A percentile compares a stretch with the other conserved stretches of the same genome.
Evolutionary conservation across 177 flowering plant species (phyloP).

Genomic region (Tripterygium wilfordii): DNA sequence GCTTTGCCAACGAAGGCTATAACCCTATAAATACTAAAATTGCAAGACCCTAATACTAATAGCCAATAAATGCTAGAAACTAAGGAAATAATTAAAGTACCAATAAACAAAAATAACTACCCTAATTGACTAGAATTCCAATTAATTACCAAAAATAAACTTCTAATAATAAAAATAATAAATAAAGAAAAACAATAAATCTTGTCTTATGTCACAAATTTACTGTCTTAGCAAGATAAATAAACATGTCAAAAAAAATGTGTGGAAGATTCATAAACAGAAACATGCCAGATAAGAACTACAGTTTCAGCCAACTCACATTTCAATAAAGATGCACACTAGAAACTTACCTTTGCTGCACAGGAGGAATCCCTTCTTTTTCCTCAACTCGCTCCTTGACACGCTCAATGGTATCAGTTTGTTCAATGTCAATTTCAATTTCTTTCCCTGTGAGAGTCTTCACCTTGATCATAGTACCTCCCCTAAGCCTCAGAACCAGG

Average conservation of each 20-base stretch:
- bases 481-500: conserved; percentile 41
- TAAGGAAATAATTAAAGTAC: no score
- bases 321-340: background rate
- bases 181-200: background rate
- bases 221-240: no score
- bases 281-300: background rate
- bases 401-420: conserved; percentile 48
- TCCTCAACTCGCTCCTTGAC: conserved; percentile 58
- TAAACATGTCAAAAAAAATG: no score
- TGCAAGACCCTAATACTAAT: no score
- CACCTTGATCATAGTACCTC: conserved; percentile 64
- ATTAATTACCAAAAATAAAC: no score
- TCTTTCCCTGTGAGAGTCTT: conserved; percentile 57
- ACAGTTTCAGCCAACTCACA: background rate
- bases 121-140: no score
- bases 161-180: no score
- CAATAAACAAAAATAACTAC: no score
- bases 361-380: conserved; percentile 61
- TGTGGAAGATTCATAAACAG: background rate
- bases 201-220: no score
- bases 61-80: no score
- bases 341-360: conserved; percentile 42
- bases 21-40: no score
- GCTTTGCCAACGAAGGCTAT: no score
- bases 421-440: conserved; percentile 58